Conservation (phyloP, 306 rosid species). For the Medicago lupulina region DNA sequence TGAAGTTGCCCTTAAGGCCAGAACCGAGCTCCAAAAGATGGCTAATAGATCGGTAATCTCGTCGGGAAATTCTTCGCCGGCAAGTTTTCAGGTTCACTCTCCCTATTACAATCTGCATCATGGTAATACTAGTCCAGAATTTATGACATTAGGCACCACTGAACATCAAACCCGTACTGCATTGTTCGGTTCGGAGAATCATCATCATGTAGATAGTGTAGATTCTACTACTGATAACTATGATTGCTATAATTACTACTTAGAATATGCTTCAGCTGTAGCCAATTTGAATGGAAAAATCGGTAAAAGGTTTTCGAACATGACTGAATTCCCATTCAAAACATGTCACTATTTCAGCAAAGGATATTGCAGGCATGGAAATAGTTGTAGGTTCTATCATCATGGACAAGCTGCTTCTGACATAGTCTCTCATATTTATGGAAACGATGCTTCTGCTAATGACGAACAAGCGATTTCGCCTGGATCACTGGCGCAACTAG, state of each 20-base stretch:
- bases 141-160: constrained; percentile 28
- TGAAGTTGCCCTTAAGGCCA: constrained; percentile 51
- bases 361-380: constrained; percentile 90
- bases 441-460: constrained; percentile 37
- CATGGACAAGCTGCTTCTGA: constrained; percentile 60
- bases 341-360: constrained; percentile 74
- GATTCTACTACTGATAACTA: constrained; percentile 40
- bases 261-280: constrained; percentile 40
- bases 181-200: constrained; percentile 54
- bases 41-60: constrained; percentile 36
- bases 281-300: constrained; percentile 41
- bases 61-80: constrained; percentile 33
- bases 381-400: constrained; percentile 69
- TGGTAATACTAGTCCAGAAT: constrained; percentile 45
- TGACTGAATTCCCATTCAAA: constrained; percentile 58
- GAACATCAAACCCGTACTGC: constrained; percentile 55
- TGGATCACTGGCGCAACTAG: constrained; percentile 69
- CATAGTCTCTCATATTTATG: constrained; percentile 45
- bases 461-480: constrained; percentile 62
- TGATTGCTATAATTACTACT: constrained; percentile 44
- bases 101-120: constrained; percentile 55
- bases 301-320: constrained; percentile 45
- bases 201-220: constrained; percentile 46
- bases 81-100: constrained; percentile 42
- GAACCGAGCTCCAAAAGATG: constrained; percentile 53